These are phyloP conservation scores for Musa troglodytarum DNA, from an alignment of 176 grass and related monocot species.

Conservation along the genomic window DNA sequence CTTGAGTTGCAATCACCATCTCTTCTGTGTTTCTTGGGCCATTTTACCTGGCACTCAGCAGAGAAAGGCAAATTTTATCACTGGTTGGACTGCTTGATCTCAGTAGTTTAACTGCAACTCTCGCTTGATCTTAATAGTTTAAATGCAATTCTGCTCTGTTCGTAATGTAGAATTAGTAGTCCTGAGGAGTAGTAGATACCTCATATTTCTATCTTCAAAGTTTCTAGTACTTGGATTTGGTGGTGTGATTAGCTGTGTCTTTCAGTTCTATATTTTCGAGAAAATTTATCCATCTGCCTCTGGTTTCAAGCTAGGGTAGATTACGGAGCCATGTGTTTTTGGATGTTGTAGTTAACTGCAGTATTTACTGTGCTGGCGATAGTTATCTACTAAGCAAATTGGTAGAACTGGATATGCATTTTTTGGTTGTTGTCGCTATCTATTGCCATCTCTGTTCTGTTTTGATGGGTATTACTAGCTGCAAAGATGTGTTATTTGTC, in stretches of 20 bases:
- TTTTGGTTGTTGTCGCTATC: not conserved
- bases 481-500: constrained; percentile 1
- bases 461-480: not conserved
- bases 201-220: constrained; percentile 8
- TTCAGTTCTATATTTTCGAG: not conserved
- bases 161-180: constrained; percentile 24
- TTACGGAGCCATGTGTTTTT: not conserved
- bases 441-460: not conserved
- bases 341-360: constrained; percentile 17
- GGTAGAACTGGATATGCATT: constrained; percentile 5
- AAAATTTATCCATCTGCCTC: constrained; percentile 11
- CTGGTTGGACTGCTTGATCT: constrained; percentile 29
- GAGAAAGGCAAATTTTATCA: constrained; percentile 5
- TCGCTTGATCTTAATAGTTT: not conserved
- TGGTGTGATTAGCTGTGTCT: not conserved
- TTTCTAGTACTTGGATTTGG: constrained; percentile 8
- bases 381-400: not conserved
- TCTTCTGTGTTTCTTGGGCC: not conserved
- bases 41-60: not conserved
- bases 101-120: constrained; percentile 19
- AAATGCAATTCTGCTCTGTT: not conserved
- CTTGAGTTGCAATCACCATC: not conserved
- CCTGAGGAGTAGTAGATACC: constrained; percentile 20
- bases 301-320: constrained; percentile 18
- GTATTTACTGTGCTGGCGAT: not conserved